These are phyloP conservation scores for Leishmania major DNA, from an alignment of 208 protist species.

Conservation along the genomic window DNA sequence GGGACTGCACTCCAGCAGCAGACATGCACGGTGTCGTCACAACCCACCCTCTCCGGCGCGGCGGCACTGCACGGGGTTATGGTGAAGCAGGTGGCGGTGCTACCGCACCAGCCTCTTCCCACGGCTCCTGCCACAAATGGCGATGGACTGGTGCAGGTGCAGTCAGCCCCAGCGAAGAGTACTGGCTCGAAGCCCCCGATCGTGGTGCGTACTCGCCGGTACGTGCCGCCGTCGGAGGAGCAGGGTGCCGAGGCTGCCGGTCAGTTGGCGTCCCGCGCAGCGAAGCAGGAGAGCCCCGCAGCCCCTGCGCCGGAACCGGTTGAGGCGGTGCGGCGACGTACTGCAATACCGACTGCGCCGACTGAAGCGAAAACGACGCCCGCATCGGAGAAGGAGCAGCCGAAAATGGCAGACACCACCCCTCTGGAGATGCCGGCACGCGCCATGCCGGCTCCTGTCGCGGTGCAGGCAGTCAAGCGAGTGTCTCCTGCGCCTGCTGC, in stretches of 20 bases:
- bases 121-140: slow-evolving; percentile 8
- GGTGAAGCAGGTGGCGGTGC: not conserved
- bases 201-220: slow-evolving; percentile 37
- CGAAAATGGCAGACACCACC: not conserved
- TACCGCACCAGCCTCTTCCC: not conserved
- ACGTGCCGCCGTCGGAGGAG: slow-evolving; percentile 19
- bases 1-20: not conserved
- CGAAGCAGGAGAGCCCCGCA: not conserved
- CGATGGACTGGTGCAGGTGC: slow-evolving; percentile 10
- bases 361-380: not conserved
- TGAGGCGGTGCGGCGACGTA: slow-evolving; percentile 14
- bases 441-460: not conserved
- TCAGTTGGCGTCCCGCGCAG: not conserved
- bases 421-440: not conserved
- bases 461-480: slow-evolving; percentile 10
- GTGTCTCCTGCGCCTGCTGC: not conserved
- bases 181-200: slow-evolving; percentile 26
- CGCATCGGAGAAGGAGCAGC: not conserved
- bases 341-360: not conserved
- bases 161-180: slow-evolving; percentile 23
- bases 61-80: not conserved
- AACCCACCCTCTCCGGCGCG: not conserved
- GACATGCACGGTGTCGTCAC: not conserved
- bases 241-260: slow-evolving; percentile 3
- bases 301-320: slow-evolving; percentile 9